A percentile compares a stretch with the other conserved stretches of the same genome.
Conservation (phyloP, 108 stramenopile species). For the Conticribra weissflogii region DNA sequence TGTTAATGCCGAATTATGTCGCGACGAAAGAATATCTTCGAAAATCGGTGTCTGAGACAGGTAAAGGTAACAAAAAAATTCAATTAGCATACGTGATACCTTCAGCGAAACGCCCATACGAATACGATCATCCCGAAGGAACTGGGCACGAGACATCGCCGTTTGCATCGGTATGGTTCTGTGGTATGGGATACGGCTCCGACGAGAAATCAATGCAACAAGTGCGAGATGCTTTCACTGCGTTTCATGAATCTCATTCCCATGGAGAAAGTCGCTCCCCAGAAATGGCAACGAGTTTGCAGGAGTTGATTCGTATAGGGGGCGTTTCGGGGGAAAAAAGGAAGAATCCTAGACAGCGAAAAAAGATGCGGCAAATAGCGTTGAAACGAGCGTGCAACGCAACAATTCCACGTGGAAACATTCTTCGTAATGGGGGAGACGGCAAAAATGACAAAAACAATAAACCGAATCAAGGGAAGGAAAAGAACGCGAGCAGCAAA, state of each 20-base stretch:
- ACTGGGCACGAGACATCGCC: conserved; percentile 81
- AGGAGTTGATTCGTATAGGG: conserved; percentile 53
- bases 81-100: conserved; percentile 74
- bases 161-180: conserved; percentile 85
- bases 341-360: conserved; percentile 77
- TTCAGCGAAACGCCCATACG: conserved; percentile 53
- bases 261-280: conserved; percentile 3
- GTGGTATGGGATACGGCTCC: conserved; percentile 53
- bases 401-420: not conserved
- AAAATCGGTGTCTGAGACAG: conserved; percentile 33
- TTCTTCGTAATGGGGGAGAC: not conserved
- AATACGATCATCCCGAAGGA: conserved; percentile 86
- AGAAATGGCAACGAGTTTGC: conserved; percentile 45
- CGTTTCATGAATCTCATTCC: conserved; percentile 13
- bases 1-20: conserved; percentile 90
- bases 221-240: conserved; percentile 23
- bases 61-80: not conserved
- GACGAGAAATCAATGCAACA: conserved; percentile 3
- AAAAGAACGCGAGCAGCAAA: not conserved
- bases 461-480: no score
- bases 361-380: conserved; percentile 49
- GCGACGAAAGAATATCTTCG: conserved; percentile 75
- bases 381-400: conserved; percentile 16
- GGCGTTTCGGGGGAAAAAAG: conserved; percentile 66
- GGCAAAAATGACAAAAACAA: no score